phyloP scores from a whole-genome alignment of 805 yeast species.

The Schwanniomyces sp. region DNA sequence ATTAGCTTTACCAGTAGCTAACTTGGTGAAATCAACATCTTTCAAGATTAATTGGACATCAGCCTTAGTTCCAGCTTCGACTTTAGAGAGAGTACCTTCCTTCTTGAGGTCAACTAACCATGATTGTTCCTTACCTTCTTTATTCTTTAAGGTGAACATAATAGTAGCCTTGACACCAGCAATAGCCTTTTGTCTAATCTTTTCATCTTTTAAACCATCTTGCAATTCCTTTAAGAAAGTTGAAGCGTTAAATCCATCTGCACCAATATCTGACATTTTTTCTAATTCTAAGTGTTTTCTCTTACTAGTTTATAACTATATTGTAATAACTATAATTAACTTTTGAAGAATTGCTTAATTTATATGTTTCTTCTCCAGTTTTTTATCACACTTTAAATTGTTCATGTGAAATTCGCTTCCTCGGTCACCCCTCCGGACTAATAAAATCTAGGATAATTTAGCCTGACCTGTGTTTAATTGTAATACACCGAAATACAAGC shows the following conservation, averaged over 20 bases:
- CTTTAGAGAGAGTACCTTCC: conserved; percentile 45
- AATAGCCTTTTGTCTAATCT: conserved; percentile 38
- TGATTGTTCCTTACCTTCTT: conserved; percentile 54
- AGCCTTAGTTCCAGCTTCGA: conserved; percentile 46
- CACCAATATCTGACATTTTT: conserved; percentile 23
- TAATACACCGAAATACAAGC: no score
- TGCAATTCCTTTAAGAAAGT: conserved; percentile 39
- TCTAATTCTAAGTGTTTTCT: background rate
- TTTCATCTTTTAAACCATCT: conserved; percentile 37
- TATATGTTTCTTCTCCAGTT: background rate
- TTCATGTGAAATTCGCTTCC: conserved; percentile 2
- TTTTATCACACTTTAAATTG: background rate
- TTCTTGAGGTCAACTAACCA: conserved; percentile 72
- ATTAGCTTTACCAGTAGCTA: conserved; percentile 76
- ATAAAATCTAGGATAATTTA: background rate
- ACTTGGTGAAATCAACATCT: conserved; percentile 69
- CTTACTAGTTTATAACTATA: background rate
- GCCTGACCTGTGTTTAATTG: background rate
- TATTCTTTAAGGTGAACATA: conserved; percentile 65
- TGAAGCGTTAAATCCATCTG: conserved; percentile 45
- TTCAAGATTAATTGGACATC: conserved; percentile 66
- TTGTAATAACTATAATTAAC: background rate
- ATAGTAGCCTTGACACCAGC: conserved; percentile 59
- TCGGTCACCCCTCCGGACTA: background rate
- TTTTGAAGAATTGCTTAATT: background rate